A percentile compares a stretch with the other conserved stretches of the same genome.
phyloP scores from a whole-genome alignment of 306 rosid species.

The Prinsepia uniflora region DNA sequence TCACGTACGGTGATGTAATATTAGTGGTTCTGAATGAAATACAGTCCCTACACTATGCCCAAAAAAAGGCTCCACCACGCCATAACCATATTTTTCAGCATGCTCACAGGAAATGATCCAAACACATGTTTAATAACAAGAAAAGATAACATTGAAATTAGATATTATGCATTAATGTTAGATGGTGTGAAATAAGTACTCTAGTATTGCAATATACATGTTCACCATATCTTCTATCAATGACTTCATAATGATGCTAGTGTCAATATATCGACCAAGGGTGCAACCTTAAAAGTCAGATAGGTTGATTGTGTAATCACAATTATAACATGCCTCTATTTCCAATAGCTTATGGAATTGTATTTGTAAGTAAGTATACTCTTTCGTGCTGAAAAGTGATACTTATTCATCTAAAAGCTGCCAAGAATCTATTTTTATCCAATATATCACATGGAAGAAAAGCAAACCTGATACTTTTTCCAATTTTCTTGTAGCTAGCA shows the following conservation, averaged over 20 bases:
- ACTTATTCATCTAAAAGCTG: background rate
- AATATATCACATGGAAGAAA: constrained; percentile 12
- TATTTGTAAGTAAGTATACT: background rate
- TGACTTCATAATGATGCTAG: too few species aligned
- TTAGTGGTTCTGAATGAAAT: constrained; percentile 89
- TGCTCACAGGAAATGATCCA: constrained; percentile 59
- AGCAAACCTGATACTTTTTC: constrained; percentile 78
- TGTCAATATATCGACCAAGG: too few species aligned
- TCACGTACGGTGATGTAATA: constrained; percentile 70
- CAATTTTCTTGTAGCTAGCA: constrained; percentile 80
- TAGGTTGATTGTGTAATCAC: too few species aligned
- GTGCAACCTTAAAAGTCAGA: too few species aligned
- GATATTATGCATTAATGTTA: background rate
- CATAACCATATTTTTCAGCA: constrained; percentile 75
- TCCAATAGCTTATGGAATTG: too few species aligned
- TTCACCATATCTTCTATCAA: background rate
- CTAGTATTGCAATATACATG: background rate
- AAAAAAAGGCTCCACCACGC: constrained; percentile 92
- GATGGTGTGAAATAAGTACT: background rate
- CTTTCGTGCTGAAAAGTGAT: background rate
- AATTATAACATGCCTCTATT: too few species aligned
- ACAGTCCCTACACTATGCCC: constrained; percentile 97
- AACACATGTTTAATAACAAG: constrained; percentile 19
- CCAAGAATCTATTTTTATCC: background rate
- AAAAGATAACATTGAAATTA: constrained; percentile 6